Conservation (phyloP, 2,329 filamentous ascomycete species). For the Cercospora zeae-maydis region DNA sequence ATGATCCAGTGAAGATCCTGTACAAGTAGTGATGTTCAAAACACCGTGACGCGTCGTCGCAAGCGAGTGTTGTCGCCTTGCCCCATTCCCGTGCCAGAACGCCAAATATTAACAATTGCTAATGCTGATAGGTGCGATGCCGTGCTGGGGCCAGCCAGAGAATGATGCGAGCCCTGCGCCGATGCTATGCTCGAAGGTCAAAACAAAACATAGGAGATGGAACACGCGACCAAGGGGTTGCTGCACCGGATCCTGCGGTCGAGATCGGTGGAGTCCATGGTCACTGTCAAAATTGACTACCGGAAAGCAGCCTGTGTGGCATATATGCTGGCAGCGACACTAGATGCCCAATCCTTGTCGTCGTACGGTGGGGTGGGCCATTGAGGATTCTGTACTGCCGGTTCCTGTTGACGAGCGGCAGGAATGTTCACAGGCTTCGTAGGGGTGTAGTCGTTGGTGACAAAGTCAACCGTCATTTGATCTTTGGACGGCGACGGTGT, state of each 20-base stretch:
- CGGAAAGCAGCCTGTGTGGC: constrained; percentile 57
- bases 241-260: constrained; percentile 10
- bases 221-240: not conserved
- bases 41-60: constrained; percentile 12
- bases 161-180: constrained; percentile 14
- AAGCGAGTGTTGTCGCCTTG: constrained; percentile 13
- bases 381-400: constrained; percentile 57
- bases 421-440: constrained; percentile 69
- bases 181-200: constrained; percentile 17
- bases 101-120: constrained; percentile 1
- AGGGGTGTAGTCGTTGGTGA: constrained; percentile 59
- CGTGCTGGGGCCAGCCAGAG: constrained; percentile 21
- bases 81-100: constrained; percentile 1
- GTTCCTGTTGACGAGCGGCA: constrained; percentile 53
- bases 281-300: constrained; percentile 23
- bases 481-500: constrained; percentile 78
- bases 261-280: not conserved
- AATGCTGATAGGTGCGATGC: constrained; percentile 8
- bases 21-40: constrained; percentile 16
- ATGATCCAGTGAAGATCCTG: constrained; percentile 22
- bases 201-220: constrained; percentile 22
- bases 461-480: constrained; percentile 71
- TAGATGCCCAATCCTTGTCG: constrained; percentile 84
- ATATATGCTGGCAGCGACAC: constrained; percentile 77
- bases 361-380: constrained; percentile 97